Evolutionary conservation across 2,329 filamentous ascomycete species (phyloP).

Genomic region (Trichothecium sympodiale): DNA sequence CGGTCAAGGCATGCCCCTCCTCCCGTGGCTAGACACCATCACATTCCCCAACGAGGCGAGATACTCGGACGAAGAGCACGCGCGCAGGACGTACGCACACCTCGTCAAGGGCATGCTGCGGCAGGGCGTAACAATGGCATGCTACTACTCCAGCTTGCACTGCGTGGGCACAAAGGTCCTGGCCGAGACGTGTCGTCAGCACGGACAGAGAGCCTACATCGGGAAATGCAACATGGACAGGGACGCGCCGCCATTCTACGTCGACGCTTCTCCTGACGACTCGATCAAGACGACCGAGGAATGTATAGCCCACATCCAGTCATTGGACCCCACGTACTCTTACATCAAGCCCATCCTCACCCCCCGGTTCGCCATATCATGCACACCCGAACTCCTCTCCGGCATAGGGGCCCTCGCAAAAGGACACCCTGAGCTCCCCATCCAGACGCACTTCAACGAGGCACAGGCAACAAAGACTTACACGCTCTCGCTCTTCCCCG

Average conservation of each 20-base stretch:
- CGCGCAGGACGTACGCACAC: slow-evolving; percentile 34
- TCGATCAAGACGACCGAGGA: slow-evolving; percentile 37
- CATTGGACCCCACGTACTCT: slow-evolving; percentile 24
- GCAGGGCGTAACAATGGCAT: slow-evolving; percentile 51
- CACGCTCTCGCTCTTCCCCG: slow-evolving; percentile 44
- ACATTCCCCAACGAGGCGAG: slow-evolving; percentile 55
- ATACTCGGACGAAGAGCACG: slow-evolving; percentile 43
- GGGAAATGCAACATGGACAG: slow-evolving; percentile 54
- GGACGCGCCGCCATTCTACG: slow-evolving; percentile 42
- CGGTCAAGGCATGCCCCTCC: slow-evolving; percentile 38
- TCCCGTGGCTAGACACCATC: slow-evolving; percentile 53
- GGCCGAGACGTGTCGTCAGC: slow-evolving; percentile 38
- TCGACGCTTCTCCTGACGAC: slow-evolving; percentile 31
- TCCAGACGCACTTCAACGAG: slow-evolving; percentile 61
- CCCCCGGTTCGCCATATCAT: slow-evolving; percentile 55
- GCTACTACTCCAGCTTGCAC: slow-evolving; percentile 49
- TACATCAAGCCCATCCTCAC: slow-evolving; percentile 59
- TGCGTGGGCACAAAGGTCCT: slow-evolving; percentile 44
- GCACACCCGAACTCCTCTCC: slow-evolving; percentile 46
- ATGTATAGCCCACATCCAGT: slow-evolving; percentile 35
- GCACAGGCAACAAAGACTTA: slow-evolving; percentile 47
- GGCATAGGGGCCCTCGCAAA: slow-evolving; percentile 45
- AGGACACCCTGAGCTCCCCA: slow-evolving; percentile 26
- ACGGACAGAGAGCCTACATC: slow-evolving; percentile 47
- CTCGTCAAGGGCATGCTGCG: slow-evolving; percentile 47